Evolutionary conservation across 2,329 filamentous ascomycete genomes (phyloP).

Genomic region (Fusarium anthophilum): DNA sequence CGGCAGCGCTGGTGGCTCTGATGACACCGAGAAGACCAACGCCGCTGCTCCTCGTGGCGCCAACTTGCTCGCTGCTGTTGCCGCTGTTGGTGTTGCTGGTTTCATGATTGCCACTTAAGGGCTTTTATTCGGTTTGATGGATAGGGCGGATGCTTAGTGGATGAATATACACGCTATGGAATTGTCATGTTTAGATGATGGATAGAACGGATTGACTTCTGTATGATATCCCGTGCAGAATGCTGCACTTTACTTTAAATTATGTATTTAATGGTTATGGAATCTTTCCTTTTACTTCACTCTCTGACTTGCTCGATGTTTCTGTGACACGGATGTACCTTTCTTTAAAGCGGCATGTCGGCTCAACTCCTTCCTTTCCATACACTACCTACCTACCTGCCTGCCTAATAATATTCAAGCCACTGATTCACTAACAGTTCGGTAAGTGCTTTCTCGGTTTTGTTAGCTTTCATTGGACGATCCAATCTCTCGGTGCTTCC

Average conservation of each 20-base stretch:
- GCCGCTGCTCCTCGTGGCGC: background rate
- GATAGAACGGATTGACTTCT: slow-evolving; percentile 3
- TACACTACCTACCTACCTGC: too few species aligned
- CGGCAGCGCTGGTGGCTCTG: background rate
- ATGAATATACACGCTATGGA: background rate
- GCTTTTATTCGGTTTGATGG: background rate
- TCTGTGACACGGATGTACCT: background rate
- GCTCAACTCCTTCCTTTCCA: background rate
- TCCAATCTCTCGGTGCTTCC: background rate
- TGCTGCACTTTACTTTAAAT: background rate
- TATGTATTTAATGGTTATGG: background rate
- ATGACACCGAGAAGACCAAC: background rate
- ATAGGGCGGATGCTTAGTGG: background rate
- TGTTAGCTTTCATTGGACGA: background rate
- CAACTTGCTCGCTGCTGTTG: slow-evolving; percentile 2
- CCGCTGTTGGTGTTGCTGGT: slow-evolving; percentile 11
- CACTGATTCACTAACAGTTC: background rate
- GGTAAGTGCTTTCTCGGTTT: background rate
- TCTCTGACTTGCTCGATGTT: background rate
- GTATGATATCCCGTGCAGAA: slow-evolving; percentile 17
- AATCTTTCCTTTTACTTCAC: background rate
- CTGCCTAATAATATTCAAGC: too few species aligned
- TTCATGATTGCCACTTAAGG: slow-evolving; percentile 13
- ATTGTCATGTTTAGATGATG: background rate
- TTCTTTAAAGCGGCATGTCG: too few species aligned